Conservation (phyloP, 176 grass and related monocot species). For the Metroxylon sagu region DNA sequence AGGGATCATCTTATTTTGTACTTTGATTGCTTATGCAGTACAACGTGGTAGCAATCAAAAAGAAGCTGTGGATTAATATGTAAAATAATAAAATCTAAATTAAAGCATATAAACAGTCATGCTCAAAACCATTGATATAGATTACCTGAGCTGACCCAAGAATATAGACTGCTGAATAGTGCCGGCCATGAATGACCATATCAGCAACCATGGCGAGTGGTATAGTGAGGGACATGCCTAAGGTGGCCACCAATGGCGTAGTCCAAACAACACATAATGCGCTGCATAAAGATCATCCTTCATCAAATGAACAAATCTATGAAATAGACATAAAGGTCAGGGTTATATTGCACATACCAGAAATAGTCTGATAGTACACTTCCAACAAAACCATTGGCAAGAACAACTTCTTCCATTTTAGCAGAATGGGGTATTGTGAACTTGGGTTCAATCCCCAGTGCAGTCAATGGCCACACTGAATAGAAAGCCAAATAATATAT, state of each 20-base stretch:
- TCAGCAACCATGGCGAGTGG: constrained; percentile 95
- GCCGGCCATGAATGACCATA: constrained; percentile 85
- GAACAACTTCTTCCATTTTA: constrained; percentile 88
- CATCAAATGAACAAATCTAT: not conserved
- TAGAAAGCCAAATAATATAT: constrained; percentile 8
- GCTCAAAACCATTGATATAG: too few relatives aligned
- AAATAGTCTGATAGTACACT: constrained; percentile 94
- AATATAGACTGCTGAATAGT: constrained; percentile 92
- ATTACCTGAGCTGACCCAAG: constrained; percentile 84
- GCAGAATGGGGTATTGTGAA: constrained; percentile 89
- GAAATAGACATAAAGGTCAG: not conserved
- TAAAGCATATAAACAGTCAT: too few relatives aligned
- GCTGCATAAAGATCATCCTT: constrained; percentile 24
- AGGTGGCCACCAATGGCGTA: constrained; percentile 82
- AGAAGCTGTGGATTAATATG: too few relatives aligned
- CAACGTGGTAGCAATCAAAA: too few relatives aligned
- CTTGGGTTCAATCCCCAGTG: constrained; percentile 84
- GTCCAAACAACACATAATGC: constrained; percentile 96
- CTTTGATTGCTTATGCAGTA: too few relatives aligned
- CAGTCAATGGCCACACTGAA: constrained; percentile 94
- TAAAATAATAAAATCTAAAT: too few relatives aligned
- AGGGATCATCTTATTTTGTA: too few relatives aligned
- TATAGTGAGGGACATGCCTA: constrained; percentile 97
- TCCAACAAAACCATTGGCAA: constrained; percentile 87
- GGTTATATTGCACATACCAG: constrained; percentile 37